Evolutionary conservation across 306 rosid genomes (phyloP), one percentile per base, ranked within the genome.

Genomic region (Rosa multiflora): DNA sequence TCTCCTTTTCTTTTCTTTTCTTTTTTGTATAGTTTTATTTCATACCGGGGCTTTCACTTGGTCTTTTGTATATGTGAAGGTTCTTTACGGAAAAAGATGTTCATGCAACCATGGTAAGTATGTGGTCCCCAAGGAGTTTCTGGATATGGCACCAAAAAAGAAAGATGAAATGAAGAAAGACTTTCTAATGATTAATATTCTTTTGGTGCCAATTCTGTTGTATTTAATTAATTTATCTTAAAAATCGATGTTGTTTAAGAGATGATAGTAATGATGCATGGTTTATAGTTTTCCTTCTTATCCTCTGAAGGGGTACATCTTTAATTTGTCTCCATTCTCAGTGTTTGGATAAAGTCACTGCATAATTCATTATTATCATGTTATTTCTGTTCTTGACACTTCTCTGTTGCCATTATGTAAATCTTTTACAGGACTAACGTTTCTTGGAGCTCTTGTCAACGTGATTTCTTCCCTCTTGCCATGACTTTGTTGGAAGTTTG

Each of bases 401-500:
- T 86, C 82, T 73, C 80, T 76, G 66, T 89, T 87, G 91, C 79
- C 86, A 88, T 86, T 78, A 87, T 96, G 82, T 85, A 93, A 87
- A 88, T 79, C 85, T 91, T 88, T 93, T 81, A 96, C 99, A 96
- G 98, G 99, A 89, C 81, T 90, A 96, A 90, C 83, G 98, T 96
- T 93, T 93, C 92, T 90, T 87, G 99, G 99, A 93, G 98, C 97
- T 86, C 89, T 91, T 91, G 91, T 93, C 93, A 91, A 86, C 98
- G 95, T 89, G 97, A 92, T 92, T 92, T 91, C 97, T 88, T 93
- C 83, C 98, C 94, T 90, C 89, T 93, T 96, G 96, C 97, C 97
- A 93, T 93, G 98, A 93, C 90, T 96, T 96, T 91, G 93, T 96
- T 96, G 90, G 96, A 93, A 96, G 97, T 96, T 92, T 96, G 94